phyloP scores from a whole-genome alignment of 129 eudicot genomes.

The Scalesia atractyloides region DNA sequence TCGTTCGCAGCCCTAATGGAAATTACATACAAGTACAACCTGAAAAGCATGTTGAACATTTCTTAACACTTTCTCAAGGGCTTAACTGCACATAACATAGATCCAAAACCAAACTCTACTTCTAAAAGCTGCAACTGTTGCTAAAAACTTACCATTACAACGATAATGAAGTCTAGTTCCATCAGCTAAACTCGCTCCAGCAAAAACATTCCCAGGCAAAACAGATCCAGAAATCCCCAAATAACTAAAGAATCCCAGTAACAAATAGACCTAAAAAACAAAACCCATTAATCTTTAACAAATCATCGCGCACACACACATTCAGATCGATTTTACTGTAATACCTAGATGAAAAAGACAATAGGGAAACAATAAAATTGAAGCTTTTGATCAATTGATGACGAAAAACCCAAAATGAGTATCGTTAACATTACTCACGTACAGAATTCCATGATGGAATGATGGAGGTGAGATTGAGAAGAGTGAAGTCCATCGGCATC shows the following conservation, averaged over 20 bases:
- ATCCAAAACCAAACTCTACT: conserved; percentile 9
- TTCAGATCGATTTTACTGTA: neutral
- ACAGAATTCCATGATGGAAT: conserved; percentile 75
- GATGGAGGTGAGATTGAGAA: conserved; percentile 46
- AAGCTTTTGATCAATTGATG: neutral
- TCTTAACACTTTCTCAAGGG: neutral
- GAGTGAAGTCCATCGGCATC: conserved; percentile 55
- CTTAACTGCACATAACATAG: conserved; percentile 10
- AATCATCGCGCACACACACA: neutral
- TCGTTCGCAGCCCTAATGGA: too few species aligned
- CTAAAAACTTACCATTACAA: conserved; percentile 68
- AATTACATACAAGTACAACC: too few species aligned
- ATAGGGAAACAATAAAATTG: neutral
- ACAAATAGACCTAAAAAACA: conserved; percentile 51
- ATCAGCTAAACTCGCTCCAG: conserved; percentile 76
- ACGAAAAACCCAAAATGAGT: conserved; percentile 7
- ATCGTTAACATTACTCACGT: conserved; percentile 26
- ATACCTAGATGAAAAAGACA: neutral
- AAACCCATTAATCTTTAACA: neutral
- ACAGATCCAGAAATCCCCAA: conserved; percentile 71
- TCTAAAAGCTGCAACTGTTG: neutral
- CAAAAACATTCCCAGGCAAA: conserved; percentile 70
- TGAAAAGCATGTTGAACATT: neutral
- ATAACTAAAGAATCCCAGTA: conserved; percentile 64
- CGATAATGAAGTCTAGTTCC: conserved; percentile 81